phyloP scores from a whole-genome alignment of 2,329 filamentous ascomycete species.

The Epichloe amarillans region DNA sequence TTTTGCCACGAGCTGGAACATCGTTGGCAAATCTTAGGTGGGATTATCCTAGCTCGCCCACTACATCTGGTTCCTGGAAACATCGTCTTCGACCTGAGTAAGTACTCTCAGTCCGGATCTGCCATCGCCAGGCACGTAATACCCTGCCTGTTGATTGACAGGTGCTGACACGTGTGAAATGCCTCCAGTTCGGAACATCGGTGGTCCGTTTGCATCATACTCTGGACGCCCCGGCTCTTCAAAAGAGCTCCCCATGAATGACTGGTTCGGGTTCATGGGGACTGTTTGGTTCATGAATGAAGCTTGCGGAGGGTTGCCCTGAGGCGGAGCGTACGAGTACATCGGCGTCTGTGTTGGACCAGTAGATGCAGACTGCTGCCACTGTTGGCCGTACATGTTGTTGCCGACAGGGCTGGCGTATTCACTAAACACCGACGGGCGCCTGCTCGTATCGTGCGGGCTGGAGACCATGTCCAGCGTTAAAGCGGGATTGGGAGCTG shows the following conservation, averaged over 20 bases:
- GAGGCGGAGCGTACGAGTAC: constrained; percentile 32
- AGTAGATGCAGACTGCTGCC: constrained; percentile 29
- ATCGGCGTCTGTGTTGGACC: constrained; percentile 27
- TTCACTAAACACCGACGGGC: constrained; percentile 34
- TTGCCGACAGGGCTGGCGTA: constrained; percentile 27
- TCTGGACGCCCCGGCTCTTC: constrained; percentile 20
- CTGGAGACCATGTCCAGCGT: constrained; percentile 32
- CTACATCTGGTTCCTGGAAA: constrained; percentile 16
- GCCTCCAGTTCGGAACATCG: constrained; percentile 21
- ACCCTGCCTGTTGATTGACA: constrained; percentile 19
- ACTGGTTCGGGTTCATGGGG: constrained; percentile 18
- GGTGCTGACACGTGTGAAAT: constrained; percentile 15
- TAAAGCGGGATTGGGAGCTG: constrained; percentile 21
- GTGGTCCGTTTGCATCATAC: constrained; percentile 18
- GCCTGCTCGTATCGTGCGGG: constrained; percentile 31
- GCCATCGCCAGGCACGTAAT: constrained; percentile 20
- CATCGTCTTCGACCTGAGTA: constrained; percentile 17
- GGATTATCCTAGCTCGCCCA: neutral
- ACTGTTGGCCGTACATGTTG: constrained; percentile 28
- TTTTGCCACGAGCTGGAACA: neutral
- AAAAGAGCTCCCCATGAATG: constrained; percentile 22
- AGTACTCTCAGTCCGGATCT: constrained; percentile 18
- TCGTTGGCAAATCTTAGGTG: neutral
- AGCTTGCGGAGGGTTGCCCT: constrained; percentile 16
- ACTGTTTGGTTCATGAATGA: constrained; percentile 20